A percentile compares a stretch with the other conserved stretches of the same genome.
Evolutionary conservation across 306 rosid species (phyloP).

Genomic region (Coriaria nepalensis): DNA sequence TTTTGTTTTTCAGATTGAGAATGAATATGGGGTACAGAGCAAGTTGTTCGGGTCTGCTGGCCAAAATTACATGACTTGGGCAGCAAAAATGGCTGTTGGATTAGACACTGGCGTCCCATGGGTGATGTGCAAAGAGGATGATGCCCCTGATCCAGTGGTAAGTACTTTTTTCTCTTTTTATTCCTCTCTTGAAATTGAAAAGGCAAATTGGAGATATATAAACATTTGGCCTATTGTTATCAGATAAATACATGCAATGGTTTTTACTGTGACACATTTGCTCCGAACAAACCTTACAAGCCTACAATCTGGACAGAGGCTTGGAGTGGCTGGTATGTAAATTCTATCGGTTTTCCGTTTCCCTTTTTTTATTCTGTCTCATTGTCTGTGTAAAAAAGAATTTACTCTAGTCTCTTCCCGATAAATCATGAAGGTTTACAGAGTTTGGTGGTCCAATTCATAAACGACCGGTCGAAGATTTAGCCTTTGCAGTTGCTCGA

Average conservation of each 20-base stretch:
- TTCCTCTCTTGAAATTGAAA: background rate
- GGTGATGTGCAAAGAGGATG: conserved; percentile 99
- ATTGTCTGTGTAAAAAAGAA: background rate
- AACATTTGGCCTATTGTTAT: conserved; percentile 20
- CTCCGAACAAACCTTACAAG: conserved; percentile 86
- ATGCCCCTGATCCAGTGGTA: conserved; percentile 99
- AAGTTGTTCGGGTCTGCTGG: conserved; percentile 74
- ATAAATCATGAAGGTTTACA: conserved; percentile 48
- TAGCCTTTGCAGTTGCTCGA: conserved; percentile 80
- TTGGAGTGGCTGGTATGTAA: conserved; percentile 96
- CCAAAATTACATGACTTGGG: conserved; percentile 78
- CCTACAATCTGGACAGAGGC: conserved; percentile 98
- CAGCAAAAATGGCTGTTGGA: conserved; percentile 94
- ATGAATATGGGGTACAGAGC: conserved; percentile 86
- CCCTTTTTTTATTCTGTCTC: conserved; percentile 9
- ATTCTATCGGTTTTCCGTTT: conserved; percentile 11
- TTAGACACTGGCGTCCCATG: conserved; percentile 92
- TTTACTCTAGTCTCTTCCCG: conserved; percentile 9
- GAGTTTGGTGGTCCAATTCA: conserved; percentile 92
- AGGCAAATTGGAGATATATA: conserved; percentile 10
- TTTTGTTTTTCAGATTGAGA: conserved; percentile 62
- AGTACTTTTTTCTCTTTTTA: conserved; percentile 15
- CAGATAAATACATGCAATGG: conserved; percentile 99
- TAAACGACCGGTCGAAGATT: conserved; percentile 84
- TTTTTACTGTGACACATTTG: conserved; percentile 77